These are phyloP conservation scores for Thelonectria discophora DNA, from an alignment of 2,329 filamentous ascomycete species.

Conservation along the genomic window DNA sequence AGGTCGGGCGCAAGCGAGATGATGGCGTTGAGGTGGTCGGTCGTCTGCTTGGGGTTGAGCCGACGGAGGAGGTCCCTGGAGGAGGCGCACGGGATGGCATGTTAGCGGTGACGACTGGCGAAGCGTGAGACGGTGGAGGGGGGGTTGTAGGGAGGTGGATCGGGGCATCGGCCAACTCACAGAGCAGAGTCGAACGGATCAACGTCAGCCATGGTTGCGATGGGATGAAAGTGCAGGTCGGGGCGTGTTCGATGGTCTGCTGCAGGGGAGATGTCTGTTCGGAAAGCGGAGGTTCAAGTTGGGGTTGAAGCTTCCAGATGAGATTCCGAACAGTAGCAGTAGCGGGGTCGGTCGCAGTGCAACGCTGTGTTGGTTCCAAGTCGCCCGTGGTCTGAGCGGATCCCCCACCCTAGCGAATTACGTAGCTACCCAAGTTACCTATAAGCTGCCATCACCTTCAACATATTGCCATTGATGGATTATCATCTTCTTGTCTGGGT, in stretches of 20 bases:
- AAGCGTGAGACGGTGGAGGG: background rate
- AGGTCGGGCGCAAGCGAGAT: conserved; percentile 89
- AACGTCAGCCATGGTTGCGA: conserved; percentile 57
- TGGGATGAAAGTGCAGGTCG: background rate
- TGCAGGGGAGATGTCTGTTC: conserved; percentile 1
- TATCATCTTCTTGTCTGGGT: no score
- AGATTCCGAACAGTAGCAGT: conserved; percentile 18
- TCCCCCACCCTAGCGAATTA: conserved; percentile 5
- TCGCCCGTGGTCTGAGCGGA: conserved; percentile 22
- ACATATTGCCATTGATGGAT: no score
- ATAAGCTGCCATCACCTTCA: background rate
- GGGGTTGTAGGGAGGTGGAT: conserved; percentile 8
- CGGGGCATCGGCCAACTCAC: conserved; percentile 56
- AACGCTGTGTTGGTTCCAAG: conserved; percentile 16
- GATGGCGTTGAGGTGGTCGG: conserved; percentile 86
- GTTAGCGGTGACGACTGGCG: conserved; percentile 3
- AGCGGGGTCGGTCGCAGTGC: conserved; percentile 34
- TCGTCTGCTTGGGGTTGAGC: conserved; percentile 92
- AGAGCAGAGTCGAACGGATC: conserved; percentile 81
- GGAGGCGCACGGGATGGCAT: background rate
- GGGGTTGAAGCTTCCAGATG: conserved; percentile 30
- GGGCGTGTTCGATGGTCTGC: background rate
- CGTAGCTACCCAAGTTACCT: background rate
- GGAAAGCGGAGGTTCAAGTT: conserved; percentile 26
- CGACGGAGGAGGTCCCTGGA: conserved; percentile 94